Percentiles rank a stretch among this genome's conserved stretches.
Conservation (phyloP, 73 alveolate species). For the Tetrahymena borealis region DNA sequence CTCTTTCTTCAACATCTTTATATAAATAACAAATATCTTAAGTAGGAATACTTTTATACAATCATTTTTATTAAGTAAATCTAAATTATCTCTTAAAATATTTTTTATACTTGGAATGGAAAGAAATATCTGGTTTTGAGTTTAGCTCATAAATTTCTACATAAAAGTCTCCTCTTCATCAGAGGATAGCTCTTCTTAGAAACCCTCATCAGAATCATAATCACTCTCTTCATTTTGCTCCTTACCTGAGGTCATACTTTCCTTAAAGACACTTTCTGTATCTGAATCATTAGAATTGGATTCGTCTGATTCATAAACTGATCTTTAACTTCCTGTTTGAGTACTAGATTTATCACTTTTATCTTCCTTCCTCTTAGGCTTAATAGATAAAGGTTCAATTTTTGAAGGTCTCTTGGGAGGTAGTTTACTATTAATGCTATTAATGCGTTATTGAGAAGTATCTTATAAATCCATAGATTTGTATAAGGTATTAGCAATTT, state of each 20-base stretch:
- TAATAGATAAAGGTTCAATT: not conserved
- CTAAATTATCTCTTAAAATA: not conserved
- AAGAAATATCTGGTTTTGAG: not conserved
- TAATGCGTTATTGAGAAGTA: too few species aligned
- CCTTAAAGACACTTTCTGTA: not conserved
- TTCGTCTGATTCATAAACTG: not conserved
- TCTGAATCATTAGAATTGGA: not conserved
- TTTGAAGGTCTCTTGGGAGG: not conserved
- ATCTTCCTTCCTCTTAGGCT: not conserved
- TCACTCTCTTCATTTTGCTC: not conserved
- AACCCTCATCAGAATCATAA: not conserved
- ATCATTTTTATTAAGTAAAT: not conserved
- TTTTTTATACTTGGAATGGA: not conserved
- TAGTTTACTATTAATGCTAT: not conserved
- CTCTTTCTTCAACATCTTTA: not conserved
- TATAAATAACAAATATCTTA: not conserved
- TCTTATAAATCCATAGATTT: not conserved
- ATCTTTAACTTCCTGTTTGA: not conserved
- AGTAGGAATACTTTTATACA: not conserved
- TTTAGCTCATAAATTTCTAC: not conserved
- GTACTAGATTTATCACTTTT: not conserved
- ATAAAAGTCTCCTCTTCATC: not conserved
- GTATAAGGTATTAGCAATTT: too few species aligned
- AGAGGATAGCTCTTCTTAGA: not conserved
- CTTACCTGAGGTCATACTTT: not conserved